Conservation (phyloP, 1,284 basidiomycete species). For the Trichosporon sp. region DNA sequence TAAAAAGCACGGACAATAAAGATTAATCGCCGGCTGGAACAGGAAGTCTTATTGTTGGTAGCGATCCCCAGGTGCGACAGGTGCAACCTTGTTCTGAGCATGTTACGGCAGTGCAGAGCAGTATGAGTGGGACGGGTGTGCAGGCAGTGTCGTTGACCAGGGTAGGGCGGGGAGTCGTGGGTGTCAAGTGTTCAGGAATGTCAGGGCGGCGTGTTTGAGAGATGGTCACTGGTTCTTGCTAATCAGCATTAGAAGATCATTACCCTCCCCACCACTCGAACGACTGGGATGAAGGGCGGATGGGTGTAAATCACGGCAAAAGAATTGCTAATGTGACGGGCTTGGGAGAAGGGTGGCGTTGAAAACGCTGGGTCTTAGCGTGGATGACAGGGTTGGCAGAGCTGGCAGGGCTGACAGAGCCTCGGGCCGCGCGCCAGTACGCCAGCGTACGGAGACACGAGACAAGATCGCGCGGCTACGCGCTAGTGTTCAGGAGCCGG, state of each 20-base stretch:
- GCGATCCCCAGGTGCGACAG: background rate
- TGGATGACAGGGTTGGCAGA: too few species aligned
- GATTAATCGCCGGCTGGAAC: background rate
- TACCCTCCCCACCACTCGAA: background rate
- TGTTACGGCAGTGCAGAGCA: background rate
- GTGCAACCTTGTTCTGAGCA: background rate
- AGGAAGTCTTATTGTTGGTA: background rate
- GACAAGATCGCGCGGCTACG: background rate
- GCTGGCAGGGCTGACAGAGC: background rate
- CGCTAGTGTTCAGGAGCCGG: background rate
- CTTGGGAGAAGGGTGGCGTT: background rate
- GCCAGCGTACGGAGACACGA: too few species aligned
- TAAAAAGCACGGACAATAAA: background rate
- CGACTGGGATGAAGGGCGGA: too few species aligned
- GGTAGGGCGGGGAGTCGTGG: background rate
- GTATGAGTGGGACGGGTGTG: background rate
- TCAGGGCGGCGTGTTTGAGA: background rate
- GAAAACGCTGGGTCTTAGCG: background rate
- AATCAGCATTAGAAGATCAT: background rate
- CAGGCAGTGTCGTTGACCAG: background rate
- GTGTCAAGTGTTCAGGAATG: conserved; percentile 1
- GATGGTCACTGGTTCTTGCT: background rate
- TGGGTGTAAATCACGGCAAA: too few species aligned
- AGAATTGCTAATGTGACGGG: background rate
- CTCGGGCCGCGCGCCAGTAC: background rate